Percentiles rank a stretch among this genome's conserved stretches.
Conservation (phyloP, 139 green algal species). For the Haematococcus sp. region DNA sequence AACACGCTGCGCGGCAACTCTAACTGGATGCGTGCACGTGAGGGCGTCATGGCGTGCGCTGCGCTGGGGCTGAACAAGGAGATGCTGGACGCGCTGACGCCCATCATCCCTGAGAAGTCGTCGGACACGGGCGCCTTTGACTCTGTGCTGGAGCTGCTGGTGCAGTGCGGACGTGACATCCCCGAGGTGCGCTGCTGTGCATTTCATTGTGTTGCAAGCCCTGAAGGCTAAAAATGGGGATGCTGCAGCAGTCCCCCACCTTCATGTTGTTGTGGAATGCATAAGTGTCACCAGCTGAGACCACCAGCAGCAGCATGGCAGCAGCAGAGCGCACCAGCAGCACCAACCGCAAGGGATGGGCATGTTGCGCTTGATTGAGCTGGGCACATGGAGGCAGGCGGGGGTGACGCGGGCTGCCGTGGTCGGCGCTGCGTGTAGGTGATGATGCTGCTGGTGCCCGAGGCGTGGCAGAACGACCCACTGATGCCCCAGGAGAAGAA, state of each 20-base stretch:
- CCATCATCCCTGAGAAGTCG: slow-evolving; percentile 77
- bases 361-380: too few relatives aligned
- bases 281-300: too few relatives aligned
- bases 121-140: slow-evolving; percentile 91
- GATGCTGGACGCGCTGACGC: slow-evolving; percentile 54
- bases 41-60: slow-evolving; percentile 82
- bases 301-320: too few relatives aligned
- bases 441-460: slow-evolving; percentile 98
- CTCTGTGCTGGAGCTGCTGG: slow-evolving; percentile 88
- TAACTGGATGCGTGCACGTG: slow-evolving; percentile 92
- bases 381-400: too few relatives aligned
- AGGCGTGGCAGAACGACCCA: slow-evolving; percentile 91
- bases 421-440: too few relatives aligned
- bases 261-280: too few relatives aligned
- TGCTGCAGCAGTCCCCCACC: too few relatives aligned
- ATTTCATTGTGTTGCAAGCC: neutral
- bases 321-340: too few relatives aligned
- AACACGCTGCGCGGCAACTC: slow-evolving; percentile 76
- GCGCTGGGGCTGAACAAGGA: slow-evolving; percentile 67
- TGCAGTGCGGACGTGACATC: slow-evolving; percentile 72
- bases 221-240: too few relatives aligned
- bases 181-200: slow-evolving; percentile 57
- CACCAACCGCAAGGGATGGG: too few relatives aligned
- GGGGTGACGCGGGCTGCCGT: too few relatives aligned
- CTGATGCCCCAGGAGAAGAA: slow-evolving; percentile 80